Base-by-base conservation (phyloP, 257 asterid genomes). In the Linderniella brevidens region DNA sequence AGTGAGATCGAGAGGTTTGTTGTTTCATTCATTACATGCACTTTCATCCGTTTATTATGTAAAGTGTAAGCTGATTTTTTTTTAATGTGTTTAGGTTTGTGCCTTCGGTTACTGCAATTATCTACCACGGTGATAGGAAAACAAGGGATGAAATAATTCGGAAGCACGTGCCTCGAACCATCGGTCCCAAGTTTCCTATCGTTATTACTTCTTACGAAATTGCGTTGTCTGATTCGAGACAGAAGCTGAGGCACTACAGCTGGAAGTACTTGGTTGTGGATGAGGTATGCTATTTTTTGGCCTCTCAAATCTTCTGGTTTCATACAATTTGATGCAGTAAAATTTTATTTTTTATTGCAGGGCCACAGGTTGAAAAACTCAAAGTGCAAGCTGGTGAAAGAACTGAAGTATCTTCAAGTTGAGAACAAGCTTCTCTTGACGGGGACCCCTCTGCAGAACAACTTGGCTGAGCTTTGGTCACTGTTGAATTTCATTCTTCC, bases 361-460 rank as follows among this genome's bases (percentile, higher is more conserved):
- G 99, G 99, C 8, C 99, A 90, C 65, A 70, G 99, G 58, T 61
- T 90, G 82, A 90, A 90, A 66, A 85, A 90, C 70, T 76, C 96
- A 0, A 57, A 85, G 51, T 81, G 99, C 78, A 76, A 75, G 66
- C 63, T 90, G 63, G 70, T 82, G 61, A 81, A 58, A 67, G 93
- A 77, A 60, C 69, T 85, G 60, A 85, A 72, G 64, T 55, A 37
- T 19, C 56, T 90, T 53, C 53, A 67, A 36, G 68, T 77, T 20
- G 96, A 90, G 72, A 90, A 90, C 67, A 86, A 78, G 74, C 94
- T 90, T 68, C 85, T 90, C 20, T 67, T 90, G 67, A 90, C 99
- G 47, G 99, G 99, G 67, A 90, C 99, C 55, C 99, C 99, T 49
- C 75, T 85, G 65, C 99, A 90, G 59, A 90, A 90, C 74, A 90